A percentile compares a stretch with the other conserved stretches of the same genome.
Evolutionary conservation across 495 filamentous ascomycete genomes (phyloP).

Genomic region (Xylaria curta): DNA sequence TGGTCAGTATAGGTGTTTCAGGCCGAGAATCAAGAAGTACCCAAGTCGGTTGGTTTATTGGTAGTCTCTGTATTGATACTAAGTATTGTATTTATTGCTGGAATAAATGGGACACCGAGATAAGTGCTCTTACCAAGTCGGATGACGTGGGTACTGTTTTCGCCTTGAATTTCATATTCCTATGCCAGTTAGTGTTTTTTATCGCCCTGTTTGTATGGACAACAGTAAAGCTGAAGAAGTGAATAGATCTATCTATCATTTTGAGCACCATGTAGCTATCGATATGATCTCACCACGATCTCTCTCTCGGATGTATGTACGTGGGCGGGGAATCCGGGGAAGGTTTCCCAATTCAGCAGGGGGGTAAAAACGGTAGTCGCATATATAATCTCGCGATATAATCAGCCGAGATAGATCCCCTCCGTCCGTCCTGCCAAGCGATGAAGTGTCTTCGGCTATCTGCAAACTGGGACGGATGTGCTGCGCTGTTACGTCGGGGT

Average conservation of each 20-base stretch:
- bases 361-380: not conserved
- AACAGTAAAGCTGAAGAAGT: not conserved
- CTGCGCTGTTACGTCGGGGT: conserved; percentile 1
- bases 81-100: not conserved
- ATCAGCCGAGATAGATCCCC: too few species aligned
- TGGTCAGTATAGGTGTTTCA: not conserved
- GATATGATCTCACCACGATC: not conserved
- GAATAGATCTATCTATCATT: not conserved
- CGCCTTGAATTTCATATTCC: not conserved
- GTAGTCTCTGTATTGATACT: not conserved
- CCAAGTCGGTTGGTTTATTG: not conserved
- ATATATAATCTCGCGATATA: too few species aligned
- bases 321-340: conserved; percentile 8
- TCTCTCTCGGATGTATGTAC: not conserved
- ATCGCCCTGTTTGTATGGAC: not conserved
- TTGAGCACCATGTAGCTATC: not conserved
- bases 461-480: not conserved
- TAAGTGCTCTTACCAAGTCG: not conserved
- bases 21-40: not conserved
- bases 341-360: conserved; percentile 3
- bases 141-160: not conserved
- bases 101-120: not conserved
- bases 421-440: not conserved
- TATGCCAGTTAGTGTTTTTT: not conserved
- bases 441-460: not conserved